Evolutionary conservation across 2,329 filamentous ascomycete genomes (phyloP).

Genomic region (Venturia oleaginea): DNA sequence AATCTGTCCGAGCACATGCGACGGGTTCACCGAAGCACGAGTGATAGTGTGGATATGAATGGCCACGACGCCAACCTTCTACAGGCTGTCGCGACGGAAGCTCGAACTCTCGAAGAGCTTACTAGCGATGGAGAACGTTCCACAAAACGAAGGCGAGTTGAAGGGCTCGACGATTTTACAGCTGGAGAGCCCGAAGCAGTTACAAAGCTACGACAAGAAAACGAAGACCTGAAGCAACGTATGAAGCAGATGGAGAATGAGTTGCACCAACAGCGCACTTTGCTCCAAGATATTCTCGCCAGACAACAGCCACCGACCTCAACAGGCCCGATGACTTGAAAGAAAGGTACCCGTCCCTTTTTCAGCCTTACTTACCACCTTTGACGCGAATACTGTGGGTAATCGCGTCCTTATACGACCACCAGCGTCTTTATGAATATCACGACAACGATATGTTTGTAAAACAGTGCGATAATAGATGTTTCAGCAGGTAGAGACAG

Average conservation of each 20-base stretch:
- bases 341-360: no score
- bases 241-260: conserved; percentile 14
- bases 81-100: conserved; percentile 8
- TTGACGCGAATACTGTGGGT: background rate
- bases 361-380: background rate
- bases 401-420: background rate
- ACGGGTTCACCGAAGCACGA: conserved; percentile 57
- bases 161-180: conserved; percentile 23
- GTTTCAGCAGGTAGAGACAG: background rate
- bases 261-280: conserved; percentile 5
- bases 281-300: conserved; percentile 8
- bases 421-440: background rate
- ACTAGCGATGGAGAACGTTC: conserved; percentile 10
- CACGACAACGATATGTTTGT: background rate
- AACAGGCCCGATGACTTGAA: conserved; percentile 7
- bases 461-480: background rate
- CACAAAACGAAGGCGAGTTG: conserved; percentile 21
- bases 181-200: conserved; percentile 21
- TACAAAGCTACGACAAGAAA: conserved; percentile 7
- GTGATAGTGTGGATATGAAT: conserved; percentile 3
- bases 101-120: background rate
- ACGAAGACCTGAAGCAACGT: conserved; percentile 12
- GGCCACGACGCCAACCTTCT: conserved; percentile 11
- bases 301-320: conserved; percentile 7
- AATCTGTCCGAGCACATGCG: conserved; percentile 91